Conservation (phyloP, 2,329 filamentous ascomycete genomes). For the Cladophialophora exuberans region DNA sequence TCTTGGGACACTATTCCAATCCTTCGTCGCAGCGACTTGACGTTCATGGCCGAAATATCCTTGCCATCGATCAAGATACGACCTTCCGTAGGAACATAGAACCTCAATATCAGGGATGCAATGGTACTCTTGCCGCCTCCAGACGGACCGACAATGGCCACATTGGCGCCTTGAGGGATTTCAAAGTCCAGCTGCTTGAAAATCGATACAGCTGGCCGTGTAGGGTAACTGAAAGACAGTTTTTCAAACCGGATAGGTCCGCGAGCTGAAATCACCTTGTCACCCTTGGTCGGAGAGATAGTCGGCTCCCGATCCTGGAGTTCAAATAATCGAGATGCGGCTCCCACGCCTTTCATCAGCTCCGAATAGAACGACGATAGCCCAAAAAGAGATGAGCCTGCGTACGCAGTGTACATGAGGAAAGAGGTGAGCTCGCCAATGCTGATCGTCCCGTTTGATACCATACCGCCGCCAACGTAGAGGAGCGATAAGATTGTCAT, state of each 20-base stretch:
- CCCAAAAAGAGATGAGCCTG: conserved; percentile 85
- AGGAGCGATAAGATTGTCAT: conserved; percentile 92
- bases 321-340: conserved; percentile 94
- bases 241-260: conserved; percentile 87
- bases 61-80: conserved; percentile 80
- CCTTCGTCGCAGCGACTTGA: conserved; percentile 86
- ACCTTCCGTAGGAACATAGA: conserved; percentile 82
- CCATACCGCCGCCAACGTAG: conserved; percentile 87
- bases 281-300: conserved; percentile 83
- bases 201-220: conserved; percentile 85
- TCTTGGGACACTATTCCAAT: conserved; percentile 97
- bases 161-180: conserved; percentile 90
- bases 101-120: conserved; percentile 84
- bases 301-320: conserved; percentile 86
- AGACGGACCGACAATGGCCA: conserved; percentile 94
- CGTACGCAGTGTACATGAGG: conserved; percentile 95
- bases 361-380: conserved; percentile 96
- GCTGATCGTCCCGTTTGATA: conserved; percentile 81
- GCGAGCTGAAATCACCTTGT: conserved; percentile 78
- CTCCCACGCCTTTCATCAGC: conserved; percentile 97
- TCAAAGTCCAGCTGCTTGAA: conserved; percentile 88
- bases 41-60: conserved; percentile 84
- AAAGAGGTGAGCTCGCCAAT: conserved; percentile 95
- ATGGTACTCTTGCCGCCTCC: conserved; percentile 97
- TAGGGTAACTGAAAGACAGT: conserved; percentile 89